phyloP scores from a whole-genome alignment of 2,329 filamentous ascomycete species.

The Fusarium nygamai region DNA sequence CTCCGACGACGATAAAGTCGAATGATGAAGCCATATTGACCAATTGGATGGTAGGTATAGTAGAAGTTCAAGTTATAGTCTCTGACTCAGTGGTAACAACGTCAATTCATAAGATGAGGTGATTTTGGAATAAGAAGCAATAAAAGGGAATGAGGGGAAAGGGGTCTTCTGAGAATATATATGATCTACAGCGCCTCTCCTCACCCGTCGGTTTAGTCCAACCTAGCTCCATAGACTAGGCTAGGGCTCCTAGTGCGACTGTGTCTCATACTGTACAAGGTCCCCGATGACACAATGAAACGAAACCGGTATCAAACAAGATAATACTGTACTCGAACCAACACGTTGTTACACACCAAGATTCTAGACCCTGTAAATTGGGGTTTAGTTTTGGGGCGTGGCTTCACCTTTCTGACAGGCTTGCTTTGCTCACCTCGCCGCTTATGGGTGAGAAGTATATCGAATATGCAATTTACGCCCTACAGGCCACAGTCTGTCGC shows the following conservation, averaged over 20 bases:
- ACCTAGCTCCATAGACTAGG: background rate
- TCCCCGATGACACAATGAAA: background rate
- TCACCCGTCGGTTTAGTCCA: background rate
- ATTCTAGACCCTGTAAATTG: background rate
- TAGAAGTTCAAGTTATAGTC: background rate
- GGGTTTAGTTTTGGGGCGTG: background rate
- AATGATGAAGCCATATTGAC: constrained; percentile 13
- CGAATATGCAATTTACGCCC: background rate
- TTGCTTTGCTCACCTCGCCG: background rate
- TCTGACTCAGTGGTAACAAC: background rate
- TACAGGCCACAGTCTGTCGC: background rate
- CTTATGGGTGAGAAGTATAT: background rate
- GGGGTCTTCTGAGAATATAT: background rate
- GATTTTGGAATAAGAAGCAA: background rate
- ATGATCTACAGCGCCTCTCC: background rate
- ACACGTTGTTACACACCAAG: constrained; percentile 2
- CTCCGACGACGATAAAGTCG: constrained; percentile 38
- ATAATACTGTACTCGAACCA: background rate
- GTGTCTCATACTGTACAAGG: background rate
- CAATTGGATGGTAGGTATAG: background rate
- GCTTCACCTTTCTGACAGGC: background rate
- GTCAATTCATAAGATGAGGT: background rate
- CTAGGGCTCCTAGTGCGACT: constrained; percentile 4
- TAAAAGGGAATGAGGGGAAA: constrained; percentile 3
- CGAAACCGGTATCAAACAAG: background rate